These are phyloP conservation scores for Blastomyces parvus DNA, from an alignment of 2,329 filamentous ascomycete genomes.

Conservation along the genomic window DNA sequence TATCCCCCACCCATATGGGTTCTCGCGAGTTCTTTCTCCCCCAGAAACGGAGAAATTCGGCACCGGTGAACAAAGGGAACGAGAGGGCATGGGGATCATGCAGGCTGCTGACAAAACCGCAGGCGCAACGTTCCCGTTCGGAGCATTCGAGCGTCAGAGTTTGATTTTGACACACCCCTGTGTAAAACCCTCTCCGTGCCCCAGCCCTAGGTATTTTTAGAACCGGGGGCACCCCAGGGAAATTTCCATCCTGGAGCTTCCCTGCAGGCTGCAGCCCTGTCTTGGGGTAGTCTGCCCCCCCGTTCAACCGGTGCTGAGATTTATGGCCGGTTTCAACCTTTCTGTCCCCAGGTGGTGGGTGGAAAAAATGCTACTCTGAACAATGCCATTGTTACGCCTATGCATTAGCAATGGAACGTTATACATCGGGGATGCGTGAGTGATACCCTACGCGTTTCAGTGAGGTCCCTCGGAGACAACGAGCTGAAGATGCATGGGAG, in stretches of 20 bases:
- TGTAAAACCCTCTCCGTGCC: background rate
- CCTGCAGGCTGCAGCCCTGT: background rate
- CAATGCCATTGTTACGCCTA: background rate
- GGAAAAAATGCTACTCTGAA: background rate
- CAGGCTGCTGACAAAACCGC: background rate
- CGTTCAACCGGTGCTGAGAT: too few relatives aligned
- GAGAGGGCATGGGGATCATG: background rate
- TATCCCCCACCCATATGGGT: background rate
- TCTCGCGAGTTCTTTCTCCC: background rate
- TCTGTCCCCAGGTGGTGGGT: background rate
- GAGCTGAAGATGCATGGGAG: background rate
- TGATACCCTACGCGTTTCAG: background rate
- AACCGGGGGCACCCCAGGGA: background rate
- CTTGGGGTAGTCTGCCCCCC: background rate
- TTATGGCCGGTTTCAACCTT: background rate
- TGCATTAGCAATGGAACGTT: background rate
- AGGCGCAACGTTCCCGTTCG: background rate
- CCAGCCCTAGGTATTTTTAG: background rate
- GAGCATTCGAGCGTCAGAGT: background rate
- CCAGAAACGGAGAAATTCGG: background rate
- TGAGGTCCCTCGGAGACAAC: background rate
- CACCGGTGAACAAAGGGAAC: too few relatives aligned
- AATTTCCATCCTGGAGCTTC: background rate
- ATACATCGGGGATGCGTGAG: background rate
- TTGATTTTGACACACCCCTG: too few relatives aligned